These are phyloP conservation scores for Colletotrichum costaricense DNA, from an alignment of 2,329 filamentous ascomycete species.

Conservation along the genomic window DNA sequence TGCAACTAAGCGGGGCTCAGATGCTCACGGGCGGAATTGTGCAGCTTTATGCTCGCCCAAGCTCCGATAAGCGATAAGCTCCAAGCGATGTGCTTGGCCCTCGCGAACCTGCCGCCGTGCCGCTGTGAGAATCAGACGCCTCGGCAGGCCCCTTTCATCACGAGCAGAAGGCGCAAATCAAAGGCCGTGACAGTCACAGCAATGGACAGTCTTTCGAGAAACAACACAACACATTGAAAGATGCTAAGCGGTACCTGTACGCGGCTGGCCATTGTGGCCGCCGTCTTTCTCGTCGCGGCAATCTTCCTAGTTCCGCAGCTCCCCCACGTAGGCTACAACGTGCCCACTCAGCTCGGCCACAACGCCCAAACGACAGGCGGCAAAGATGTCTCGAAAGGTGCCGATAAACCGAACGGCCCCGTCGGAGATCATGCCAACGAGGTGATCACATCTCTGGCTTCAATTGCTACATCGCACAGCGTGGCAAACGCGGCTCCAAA, in stretches of 20 bases:
- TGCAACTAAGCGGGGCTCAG: neutral
- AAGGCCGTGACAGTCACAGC: neutral
- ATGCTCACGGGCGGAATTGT: neutral
- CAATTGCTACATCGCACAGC: neutral
- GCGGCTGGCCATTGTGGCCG: slow-evolving; percentile 25
- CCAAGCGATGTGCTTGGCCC: neutral
- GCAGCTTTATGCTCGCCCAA: neutral
- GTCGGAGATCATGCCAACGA: neutral
- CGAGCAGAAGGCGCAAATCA: neutral
- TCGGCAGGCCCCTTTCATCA: neutral
- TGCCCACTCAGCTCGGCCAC: slow-evolving; percentile 6
- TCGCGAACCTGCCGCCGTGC: slow-evolving; percentile 2
- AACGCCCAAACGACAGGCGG: neutral
- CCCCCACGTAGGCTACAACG: slow-evolving; percentile 13
- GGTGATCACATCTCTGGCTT: neutral
- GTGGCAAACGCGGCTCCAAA: neutral
- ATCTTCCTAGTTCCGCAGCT: slow-evolving; percentile 33
- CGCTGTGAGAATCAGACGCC: slow-evolving; percentile 13
- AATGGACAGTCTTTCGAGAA: slow-evolving; percentile 1
- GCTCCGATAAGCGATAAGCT: slow-evolving; percentile 1
- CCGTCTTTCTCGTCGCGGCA: slow-evolving; percentile 32
- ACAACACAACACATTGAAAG: neutral
- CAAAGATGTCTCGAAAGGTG: slow-evolving; percentile 7
- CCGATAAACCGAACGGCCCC: neutral
- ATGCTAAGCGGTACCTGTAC: slow-evolving; percentile 28